These are phyloP conservation scores for Saccharomycopsis olivae DNA, from an alignment of 805 yeast genomes.

Conservation along the genomic window DNA sequence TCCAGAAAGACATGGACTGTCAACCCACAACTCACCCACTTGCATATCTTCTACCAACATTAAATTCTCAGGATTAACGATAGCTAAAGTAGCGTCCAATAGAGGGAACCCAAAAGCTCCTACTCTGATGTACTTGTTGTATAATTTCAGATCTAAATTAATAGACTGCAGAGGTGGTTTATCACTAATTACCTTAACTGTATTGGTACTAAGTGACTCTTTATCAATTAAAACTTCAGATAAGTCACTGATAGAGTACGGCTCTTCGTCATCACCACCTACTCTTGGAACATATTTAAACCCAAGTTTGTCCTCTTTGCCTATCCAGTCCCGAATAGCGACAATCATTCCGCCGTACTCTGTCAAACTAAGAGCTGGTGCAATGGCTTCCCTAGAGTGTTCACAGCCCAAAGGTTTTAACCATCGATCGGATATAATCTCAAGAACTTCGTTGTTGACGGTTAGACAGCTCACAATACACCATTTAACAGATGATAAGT, in stretches of 20 bases:
- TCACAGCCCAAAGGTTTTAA: constrained; percentile 80
- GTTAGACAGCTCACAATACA: constrained; percentile 81
- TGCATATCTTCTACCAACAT: constrained; percentile 62
- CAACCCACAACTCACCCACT: constrained; percentile 98
- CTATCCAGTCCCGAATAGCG: constrained; percentile 86
- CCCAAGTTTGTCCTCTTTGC: constrained; percentile 54
- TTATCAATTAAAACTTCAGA: constrained; percentile 66
- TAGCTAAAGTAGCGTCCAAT: constrained; percentile 88
- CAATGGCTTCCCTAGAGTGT: constrained; percentile 61
- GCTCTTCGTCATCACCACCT: constrained; percentile 30
- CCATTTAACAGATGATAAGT: constrained; percentile 75
- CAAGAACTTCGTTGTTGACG: constrained; percentile 88
- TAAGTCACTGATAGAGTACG: constrained; percentile 28
- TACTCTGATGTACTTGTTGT: constrained; percentile 33
- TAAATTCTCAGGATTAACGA: constrained; percentile 88
- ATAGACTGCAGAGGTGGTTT: constrained; percentile 41
- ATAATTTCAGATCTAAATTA: constrained; percentile 25
- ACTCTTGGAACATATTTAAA: constrained; percentile 29
- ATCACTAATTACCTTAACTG: constrained; percentile 54
- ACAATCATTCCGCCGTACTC: constrained; percentile 97
- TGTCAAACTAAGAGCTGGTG: constrained; percentile 79
- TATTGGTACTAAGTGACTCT: constrained; percentile 60
- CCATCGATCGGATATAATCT: constrained; percentile 82
- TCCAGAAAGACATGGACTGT: constrained; percentile 81
- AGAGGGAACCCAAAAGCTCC: constrained; percentile 92